A percentile compares a stretch with the other conserved stretches of the same genome.
phyloP scores from a whole-genome alignment of 1,139 yeast genomes.

The Pneumocystis oryctolagi region DNA sequence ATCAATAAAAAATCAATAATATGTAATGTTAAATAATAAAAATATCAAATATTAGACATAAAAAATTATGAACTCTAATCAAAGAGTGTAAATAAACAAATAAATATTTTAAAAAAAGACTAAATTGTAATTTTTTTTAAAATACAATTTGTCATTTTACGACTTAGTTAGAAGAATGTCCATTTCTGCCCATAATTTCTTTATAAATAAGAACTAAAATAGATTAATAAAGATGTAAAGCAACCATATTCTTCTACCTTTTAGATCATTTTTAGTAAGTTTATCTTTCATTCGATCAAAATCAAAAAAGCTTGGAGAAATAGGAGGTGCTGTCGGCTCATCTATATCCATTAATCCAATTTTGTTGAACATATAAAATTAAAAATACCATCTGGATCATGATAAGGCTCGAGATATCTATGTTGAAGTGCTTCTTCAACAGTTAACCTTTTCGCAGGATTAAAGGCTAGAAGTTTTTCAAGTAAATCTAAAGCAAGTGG shows the following conservation, averaged over 20 bases:
- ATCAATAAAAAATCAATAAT: no score
- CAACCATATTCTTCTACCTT: conserved; percentile 21
- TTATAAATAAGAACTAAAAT: conserved; percentile 8
- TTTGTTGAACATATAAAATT: background rate
- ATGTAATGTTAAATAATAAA: background rate
- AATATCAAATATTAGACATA: no score
- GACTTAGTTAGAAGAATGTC: background rate
- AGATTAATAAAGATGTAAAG: background rate
- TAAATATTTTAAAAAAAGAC: background rate
- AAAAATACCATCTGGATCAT: conserved; percentile 37
- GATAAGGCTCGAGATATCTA: conserved; percentile 66
- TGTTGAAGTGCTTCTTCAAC: conserved; percentile 72
- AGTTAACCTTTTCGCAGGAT: conserved; percentile 62
- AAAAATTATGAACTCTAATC: background rate
- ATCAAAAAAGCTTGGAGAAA: conserved; percentile 65
- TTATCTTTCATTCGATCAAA: conserved; percentile 67
- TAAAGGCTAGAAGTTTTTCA: conserved; percentile 59
- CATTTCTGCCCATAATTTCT: conserved; percentile 7
- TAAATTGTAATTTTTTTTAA: background rate
- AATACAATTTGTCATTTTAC: background rate
- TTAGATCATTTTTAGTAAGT: conserved; percentile 53
- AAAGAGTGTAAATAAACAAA: background rate
- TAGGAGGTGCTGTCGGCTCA: conserved; percentile 63
- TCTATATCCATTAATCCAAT: conserved; percentile 30
- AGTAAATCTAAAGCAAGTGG: conserved; percentile 67